Base-by-base conservation (phyloP, 441 rosid genomes). In the Syzygium malaccense region DNA sequence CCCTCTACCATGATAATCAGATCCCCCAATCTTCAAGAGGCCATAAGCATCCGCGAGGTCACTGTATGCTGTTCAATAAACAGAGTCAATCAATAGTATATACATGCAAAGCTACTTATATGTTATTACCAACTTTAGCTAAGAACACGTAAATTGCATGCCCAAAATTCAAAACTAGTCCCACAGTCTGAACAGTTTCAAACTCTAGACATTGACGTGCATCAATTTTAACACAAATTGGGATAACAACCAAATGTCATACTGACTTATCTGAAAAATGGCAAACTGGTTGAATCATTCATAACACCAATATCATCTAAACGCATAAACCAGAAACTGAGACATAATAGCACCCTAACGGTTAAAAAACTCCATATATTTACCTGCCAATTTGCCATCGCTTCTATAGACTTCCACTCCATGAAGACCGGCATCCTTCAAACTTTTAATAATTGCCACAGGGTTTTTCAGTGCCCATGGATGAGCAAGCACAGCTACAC, bases 401-500 rank as follows among this genome's bases (percentile, higher is more conserved):
- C 97, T 95, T 92, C 98, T 94, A 89, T 93, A 96, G 86, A 95
- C 99, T 93, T 98, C 99, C 56, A 98, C 71, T 55, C 99, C 99
- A 89, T 95, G 96, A 90, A 98, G 99, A 66, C 99, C 99, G 3
- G 95, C 97, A 60, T 95, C 97, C 92, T 94, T 95, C 93, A 98
- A 90, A 88, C 91, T 92, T 91, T 92, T 90, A 87, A 95, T 93
- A 58, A 98, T 90, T 41, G 94, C 89, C 86, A 91, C 93, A 55
- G 97, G 98, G 87, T 98, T 91, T 91, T 96, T 96, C 92, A 98
- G 91, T 58, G 97, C 96, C 99, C 99, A 98, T n/a, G 99, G 99
- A 93, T 98, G 99, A 92, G 99, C 99, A 55, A 98, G 94, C 54
- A 98, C 98, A 37, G 99, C 94, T 89, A 98, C 90, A 68, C 99